Evolutionary conservation across 495 filamentous ascomycete genomes (phyloP).

Genomic region (Penicillium samsonianum): DNA sequence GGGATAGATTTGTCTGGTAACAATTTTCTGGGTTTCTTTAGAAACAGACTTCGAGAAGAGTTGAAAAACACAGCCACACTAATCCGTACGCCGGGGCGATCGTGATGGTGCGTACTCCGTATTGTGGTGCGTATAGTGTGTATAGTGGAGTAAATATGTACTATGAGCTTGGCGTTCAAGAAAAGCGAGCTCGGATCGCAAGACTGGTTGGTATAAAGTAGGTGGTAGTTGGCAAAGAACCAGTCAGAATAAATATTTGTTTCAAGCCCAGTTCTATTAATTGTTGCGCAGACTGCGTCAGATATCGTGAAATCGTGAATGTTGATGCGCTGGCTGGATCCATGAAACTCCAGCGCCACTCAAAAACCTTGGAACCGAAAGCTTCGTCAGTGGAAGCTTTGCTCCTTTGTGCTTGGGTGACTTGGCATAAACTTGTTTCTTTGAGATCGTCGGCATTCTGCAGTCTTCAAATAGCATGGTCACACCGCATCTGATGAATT

Average conservation of each 20-base stretch:
- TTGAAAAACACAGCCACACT: slow-evolving; percentile 11
- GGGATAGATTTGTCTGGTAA: slow-evolving; percentile 4
- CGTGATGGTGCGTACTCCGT: neutral
- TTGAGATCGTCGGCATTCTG: neutral
- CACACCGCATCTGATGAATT: slow-evolving; percentile 2
- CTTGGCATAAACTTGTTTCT: slow-evolving; percentile 7
- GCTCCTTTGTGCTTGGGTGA: slow-evolving; percentile 4
- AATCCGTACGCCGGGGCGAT: slow-evolving; percentile 5
- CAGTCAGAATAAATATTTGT: neutral
- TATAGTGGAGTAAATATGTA: neutral
- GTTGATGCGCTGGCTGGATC: neutral
- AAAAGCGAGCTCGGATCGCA: neutral
- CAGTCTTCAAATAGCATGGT: neutral
- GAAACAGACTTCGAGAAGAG: neutral
- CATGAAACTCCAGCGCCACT: slow-evolving; percentile 3
- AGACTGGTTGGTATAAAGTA: neutral
- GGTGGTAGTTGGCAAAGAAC: neutral
- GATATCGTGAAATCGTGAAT: neutral
- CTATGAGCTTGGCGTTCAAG: slow-evolving; percentile 4
- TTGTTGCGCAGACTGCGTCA: neutral
- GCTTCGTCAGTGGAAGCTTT: slow-evolving; percentile 7
- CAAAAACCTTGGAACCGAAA: slow-evolving; percentile 4
- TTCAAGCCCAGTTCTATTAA: neutral
- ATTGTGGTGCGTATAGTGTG: slow-evolving; percentile 1
- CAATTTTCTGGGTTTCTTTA: slow-evolving; percentile 6